These are phyloP conservation scores for Zygotorulaspora sp. DNA, from an alignment of 805 yeast genomes.

Conservation along the genomic window DNA sequence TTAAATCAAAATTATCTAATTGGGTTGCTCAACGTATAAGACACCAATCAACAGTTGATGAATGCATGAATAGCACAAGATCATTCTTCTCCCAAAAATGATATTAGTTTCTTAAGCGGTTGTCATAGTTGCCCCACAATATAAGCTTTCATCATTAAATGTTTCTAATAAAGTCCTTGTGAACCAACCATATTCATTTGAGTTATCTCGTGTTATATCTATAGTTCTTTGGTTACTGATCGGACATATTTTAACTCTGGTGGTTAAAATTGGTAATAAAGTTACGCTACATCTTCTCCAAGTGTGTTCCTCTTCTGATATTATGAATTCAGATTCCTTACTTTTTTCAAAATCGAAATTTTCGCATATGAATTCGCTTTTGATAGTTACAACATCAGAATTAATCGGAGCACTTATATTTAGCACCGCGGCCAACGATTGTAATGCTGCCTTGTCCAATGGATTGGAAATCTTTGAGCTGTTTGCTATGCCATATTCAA, in stretches of 20 bases:
- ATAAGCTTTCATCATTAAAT: constrained; percentile 27
- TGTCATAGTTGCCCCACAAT: constrained; percentile 27
- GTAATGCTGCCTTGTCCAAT: constrained; percentile 28
- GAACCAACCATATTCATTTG: constrained; percentile 35
- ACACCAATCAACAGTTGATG: constrained; percentile 14
- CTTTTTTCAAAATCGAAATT: constrained; percentile 19
- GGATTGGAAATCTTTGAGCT: constrained; percentile 18
- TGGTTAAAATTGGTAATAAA: constrained; percentile 36
- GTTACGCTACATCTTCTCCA: constrained; percentile 41
- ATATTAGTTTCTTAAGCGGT: neutral
- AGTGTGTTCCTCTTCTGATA: constrained; percentile 25
- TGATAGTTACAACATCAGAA: constrained; percentile 12
- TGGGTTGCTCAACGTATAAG: constrained; percentile 60
- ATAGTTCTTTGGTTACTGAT: constrained; percentile 34
- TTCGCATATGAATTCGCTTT: constrained; percentile 31
- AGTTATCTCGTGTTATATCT: constrained; percentile 25
- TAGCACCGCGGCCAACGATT: constrained; percentile 20
- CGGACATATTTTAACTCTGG: constrained; percentile 35
- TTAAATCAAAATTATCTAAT: constrained; percentile 58
- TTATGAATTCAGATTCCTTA: constrained; percentile 19
- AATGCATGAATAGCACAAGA: constrained; percentile 22
- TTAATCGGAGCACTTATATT: constrained; percentile 9
- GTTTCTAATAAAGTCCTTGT: constrained; percentile 28
- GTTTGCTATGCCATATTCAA: constrained; percentile 24
- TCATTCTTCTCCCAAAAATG: constrained; percentile 18